phyloP scores from a whole-genome alignment of 2,329 filamentous ascomycete genomes.

The Blastomyces parvus region DNA sequence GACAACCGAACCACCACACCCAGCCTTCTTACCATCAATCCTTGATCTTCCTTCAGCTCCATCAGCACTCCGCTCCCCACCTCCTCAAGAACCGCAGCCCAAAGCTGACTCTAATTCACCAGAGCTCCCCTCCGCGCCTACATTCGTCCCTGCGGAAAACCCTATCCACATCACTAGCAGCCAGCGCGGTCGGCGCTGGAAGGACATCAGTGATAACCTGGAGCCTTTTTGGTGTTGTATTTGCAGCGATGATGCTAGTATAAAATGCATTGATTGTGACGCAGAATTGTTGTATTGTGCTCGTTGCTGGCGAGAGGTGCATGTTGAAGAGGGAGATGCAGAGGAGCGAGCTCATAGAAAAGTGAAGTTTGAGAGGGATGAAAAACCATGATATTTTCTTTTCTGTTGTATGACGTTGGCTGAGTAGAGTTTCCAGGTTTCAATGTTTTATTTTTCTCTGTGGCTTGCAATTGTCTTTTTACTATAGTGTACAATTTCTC shows the following conservation, averaged over 20 bases:
- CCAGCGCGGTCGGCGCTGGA: slow-evolving; percentile 19
- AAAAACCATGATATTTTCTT: not conserved
- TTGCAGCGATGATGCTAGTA: slow-evolving; percentile 66
- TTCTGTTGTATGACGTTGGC: not conserved
- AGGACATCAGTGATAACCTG: slow-evolving; percentile 49
- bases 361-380: slow-evolving; percentile 43
- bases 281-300: slow-evolving; percentile 60
- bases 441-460: not conserved
- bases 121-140: slow-evolving; percentile 22
- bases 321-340: slow-evolving; percentile 59
- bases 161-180: slow-evolving; percentile 7
- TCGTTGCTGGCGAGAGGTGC: slow-evolving; percentile 73
- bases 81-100: slow-evolving; percentile 11
- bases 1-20: not conserved
- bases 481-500: too few relatives aligned
- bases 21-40: not conserved
- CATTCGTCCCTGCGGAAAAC: slow-evolving; percentile 11
- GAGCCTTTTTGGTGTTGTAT: slow-evolving; percentile 69
- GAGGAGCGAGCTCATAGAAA: slow-evolving; percentile 63
- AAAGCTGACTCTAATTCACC: slow-evolving; percentile 14
- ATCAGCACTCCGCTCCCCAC: slow-evolving; percentile 12
- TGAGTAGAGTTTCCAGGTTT: not conserved
- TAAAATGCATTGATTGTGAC: slow-evolving; percentile 64
- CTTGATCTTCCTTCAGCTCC: slow-evolving; percentile 10
- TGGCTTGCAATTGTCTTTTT: not conserved